phyloP scores from a whole-genome alignment of 306 rosid genomes.

The Trichosanthes truncata region DNA sequence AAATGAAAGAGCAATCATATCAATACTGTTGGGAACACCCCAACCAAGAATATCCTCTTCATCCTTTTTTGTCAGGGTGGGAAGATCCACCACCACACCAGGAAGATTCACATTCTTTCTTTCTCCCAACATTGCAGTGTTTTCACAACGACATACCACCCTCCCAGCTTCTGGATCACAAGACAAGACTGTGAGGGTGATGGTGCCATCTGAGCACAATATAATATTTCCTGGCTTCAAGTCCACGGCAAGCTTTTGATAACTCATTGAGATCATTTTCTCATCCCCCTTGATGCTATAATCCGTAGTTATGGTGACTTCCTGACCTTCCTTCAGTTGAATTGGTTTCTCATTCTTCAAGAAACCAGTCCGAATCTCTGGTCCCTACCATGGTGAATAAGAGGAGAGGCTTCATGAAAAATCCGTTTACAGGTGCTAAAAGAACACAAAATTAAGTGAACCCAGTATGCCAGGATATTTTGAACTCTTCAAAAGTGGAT shows the following conservation, averaged over 20 bases:
- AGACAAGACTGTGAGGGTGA: slow-evolving; percentile 70
- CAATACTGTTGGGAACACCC: slow-evolving; percentile 94
- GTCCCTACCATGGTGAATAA: slow-evolving; percentile 45
- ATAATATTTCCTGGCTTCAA: slow-evolving; percentile 77
- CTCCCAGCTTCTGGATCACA: slow-evolving; percentile 53
- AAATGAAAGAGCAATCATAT: slow-evolving; percentile 97
- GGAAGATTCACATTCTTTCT: slow-evolving; percentile 96
- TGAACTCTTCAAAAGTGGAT: not conserved
- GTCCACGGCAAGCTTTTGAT: slow-evolving; percentile 72
- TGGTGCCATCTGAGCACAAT: slow-evolving; percentile 87
- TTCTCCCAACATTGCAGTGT: slow-evolving; percentile 81
- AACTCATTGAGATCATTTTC: slow-evolving; percentile 75
- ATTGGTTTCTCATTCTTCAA: slow-evolving; percentile 71
- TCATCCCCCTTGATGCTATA: slow-evolving; percentile 66
- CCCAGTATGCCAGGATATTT: not conserved
- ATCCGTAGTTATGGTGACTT: slow-evolving; percentile 70
- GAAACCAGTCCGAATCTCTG: slow-evolving; percentile 95
- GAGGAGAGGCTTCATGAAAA: not conserved
- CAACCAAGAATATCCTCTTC: slow-evolving; percentile 82
- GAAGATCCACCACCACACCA: slow-evolving; percentile 94
- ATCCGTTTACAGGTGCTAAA: not conserved
- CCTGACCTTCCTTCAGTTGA: slow-evolving; percentile 90
- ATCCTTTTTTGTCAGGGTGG: slow-evolving; percentile 89
- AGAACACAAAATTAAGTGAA: not conserved
- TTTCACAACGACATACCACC: slow-evolving; percentile 80